These are phyloP conservation scores for Eucalyptus viminalis DNA, from an alignment of 345 rosid genomes.

Conservation along the genomic window DNA sequence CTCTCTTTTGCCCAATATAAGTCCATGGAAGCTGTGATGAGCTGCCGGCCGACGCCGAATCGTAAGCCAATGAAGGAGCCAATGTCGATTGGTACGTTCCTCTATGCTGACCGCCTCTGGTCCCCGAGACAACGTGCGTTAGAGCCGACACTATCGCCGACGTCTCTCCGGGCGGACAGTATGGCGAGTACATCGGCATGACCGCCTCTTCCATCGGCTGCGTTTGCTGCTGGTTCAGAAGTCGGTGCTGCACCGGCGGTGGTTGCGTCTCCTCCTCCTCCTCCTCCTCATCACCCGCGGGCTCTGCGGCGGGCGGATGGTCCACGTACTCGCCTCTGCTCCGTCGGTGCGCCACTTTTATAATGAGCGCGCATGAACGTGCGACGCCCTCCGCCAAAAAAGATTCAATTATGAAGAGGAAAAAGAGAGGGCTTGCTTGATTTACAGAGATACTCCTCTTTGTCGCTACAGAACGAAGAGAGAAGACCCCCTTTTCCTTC, in stretches of 20 bases:
- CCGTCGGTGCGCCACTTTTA: background rate
- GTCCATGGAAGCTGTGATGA: background rate
- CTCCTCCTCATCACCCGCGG: background rate
- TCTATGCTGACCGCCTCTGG: background rate
- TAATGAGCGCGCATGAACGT: background rate
- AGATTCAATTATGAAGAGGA: background rate
- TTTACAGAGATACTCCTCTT: background rate
- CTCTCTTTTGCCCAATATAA: constrained; percentile 7
- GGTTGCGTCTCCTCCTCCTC: background rate
- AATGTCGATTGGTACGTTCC: background rate
- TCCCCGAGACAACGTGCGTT: constrained; percentile 50
- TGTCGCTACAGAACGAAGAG: background rate
- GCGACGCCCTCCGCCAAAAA: background rate
- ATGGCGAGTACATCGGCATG: constrained; percentile 17
- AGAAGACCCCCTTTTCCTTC: background rate
- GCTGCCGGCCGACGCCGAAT: background rate
- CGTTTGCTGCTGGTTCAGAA: background rate
- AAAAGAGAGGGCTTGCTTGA: background rate
- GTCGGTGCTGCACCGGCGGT: background rate
- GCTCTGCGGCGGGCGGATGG: background rate
- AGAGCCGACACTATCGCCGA: constrained; percentile 70
- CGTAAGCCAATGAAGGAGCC: background rate
- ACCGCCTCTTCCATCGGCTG: background rate
- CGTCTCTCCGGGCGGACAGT: constrained; percentile 34
- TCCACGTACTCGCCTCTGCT: background rate